These are phyloP conservation scores for Ascochyta lentis DNA, from an alignment of 2,329 filamentous ascomycete genomes.

Conservation along the genomic window DNA sequence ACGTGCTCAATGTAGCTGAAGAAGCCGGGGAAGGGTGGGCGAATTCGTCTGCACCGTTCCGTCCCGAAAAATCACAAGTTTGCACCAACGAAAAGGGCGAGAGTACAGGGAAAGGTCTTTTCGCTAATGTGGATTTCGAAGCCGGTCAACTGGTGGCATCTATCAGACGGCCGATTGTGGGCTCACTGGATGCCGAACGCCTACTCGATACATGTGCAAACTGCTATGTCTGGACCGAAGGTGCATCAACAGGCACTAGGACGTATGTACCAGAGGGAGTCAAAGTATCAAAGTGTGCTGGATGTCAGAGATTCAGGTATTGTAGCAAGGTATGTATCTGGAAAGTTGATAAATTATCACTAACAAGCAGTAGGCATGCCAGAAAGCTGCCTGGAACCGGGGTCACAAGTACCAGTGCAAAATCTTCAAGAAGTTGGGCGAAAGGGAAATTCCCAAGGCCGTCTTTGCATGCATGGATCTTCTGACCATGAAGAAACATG, in stretches of 20 bases:
- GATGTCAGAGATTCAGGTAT: constrained; percentile 65
- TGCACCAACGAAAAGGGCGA: constrained; percentile 30
- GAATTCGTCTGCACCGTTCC: constrained; percentile 23
- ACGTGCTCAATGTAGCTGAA: constrained; percentile 16
- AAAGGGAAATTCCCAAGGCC: constrained; percentile 59
- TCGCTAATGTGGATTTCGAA: constrained; percentile 57
- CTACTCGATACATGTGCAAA: constrained; percentile 63
- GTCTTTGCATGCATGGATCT: constrained; percentile 64
- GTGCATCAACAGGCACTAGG: constrained; percentile 38
- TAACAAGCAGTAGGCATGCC: constrained; percentile 57
- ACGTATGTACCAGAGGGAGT: constrained; percentile 42
- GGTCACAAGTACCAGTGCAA: constrained; percentile 67
- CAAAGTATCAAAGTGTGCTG: constrained; percentile 61
- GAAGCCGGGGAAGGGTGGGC: constrained; percentile 14
- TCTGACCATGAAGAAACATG: constrained; percentile 54
- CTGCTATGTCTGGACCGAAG: constrained; percentile 58
- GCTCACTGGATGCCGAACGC: constrained; percentile 60
- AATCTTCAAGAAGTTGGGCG: constrained; percentile 54
- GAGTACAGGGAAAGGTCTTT: constrained; percentile 60
- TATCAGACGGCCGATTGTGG: constrained; percentile 60
- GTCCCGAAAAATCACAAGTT: constrained; percentile 31
- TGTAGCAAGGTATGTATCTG: constrained; percentile 61
- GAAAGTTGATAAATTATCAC: not conserved
- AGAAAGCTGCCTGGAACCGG: constrained; percentile 64
- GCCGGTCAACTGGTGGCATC: constrained; percentile 58